Percentiles rank a stretch among this genome's conserved stretches.
Conservation (phyloP, 768 basidiomycete species). For the Podaxis carcinomalis region DNA sequence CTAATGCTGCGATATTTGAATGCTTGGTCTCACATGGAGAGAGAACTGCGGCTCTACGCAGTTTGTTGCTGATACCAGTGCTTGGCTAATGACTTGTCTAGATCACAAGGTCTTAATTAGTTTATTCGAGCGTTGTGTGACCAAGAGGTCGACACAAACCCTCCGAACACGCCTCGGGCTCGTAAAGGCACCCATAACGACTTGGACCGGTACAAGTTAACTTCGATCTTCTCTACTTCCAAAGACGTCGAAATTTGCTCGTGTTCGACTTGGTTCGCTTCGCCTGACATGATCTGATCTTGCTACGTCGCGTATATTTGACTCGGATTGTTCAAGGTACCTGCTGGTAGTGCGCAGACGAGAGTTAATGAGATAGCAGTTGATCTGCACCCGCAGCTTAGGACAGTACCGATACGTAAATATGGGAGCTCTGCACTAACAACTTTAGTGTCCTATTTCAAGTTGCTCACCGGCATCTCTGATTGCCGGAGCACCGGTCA, state of each 20-base stretch:
- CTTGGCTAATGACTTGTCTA: constrained; percentile 83
- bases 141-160: constrained; percentile 30
- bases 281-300: constrained; percentile 18
- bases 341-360: neutral
- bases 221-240: constrained; percentile 75
- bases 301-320: neutral
- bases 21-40: constrained; percentile 57
- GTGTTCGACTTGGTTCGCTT: constrained; percentile 52
- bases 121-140: neutral
- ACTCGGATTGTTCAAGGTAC: neutral
- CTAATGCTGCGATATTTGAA: neutral
- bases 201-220: constrained; percentile 75
- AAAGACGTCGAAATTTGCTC: constrained; percentile 68
- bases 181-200: constrained; percentile 58
- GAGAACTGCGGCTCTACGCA: constrained; percentile 62
- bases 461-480: neutral
- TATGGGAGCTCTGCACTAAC: neutral
- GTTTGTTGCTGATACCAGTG: constrained; percentile 75
- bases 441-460: neutral
- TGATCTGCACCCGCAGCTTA: neutral
- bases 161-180: constrained; percentile 78
- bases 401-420: constrained; percentile 2
- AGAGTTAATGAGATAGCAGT: neutral
- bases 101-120: neutral
- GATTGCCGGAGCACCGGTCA: constrained; percentile 5